Evolutionary conservation across 345 rosid genomes (phyloP).

Genomic region (Salix exigua): DNA sequence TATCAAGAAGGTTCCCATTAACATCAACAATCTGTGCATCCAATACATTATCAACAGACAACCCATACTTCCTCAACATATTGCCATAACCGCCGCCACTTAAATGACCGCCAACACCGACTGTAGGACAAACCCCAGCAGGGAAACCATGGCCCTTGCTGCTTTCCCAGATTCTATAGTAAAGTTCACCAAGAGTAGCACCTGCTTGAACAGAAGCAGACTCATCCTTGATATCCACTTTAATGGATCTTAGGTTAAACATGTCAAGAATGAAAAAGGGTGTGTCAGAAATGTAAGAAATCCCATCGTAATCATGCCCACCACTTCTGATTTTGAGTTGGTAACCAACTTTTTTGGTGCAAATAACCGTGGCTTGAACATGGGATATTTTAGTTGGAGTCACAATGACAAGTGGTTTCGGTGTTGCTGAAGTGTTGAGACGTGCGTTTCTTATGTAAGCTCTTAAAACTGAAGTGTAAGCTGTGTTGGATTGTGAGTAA

Average conservation of each 20-base stretch:
- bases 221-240: constrained; percentile 19
- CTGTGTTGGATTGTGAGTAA: constrained; percentile 26
- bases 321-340: constrained; percentile 55
- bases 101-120: constrained; percentile 63
- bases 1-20: constrained; percentile 36
- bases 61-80: constrained; percentile 50
- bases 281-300: constrained; percentile 45
- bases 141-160: constrained; percentile 48
- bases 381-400: constrained; percentile 48
- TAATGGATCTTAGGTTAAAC: constrained; percentile 39
- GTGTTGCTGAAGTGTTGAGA: constrained; percentile 42
- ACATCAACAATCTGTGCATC: constrained; percentile 65
- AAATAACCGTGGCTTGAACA: constrained; percentile 51
- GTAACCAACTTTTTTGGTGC: constrained; percentile 42
- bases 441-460: constrained; percentile 60
- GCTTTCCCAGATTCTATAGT: constrained; percentile 38
- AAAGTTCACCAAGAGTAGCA: constrained; percentile 52
- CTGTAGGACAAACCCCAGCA: constrained; percentile 61
- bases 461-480: constrained; percentile 42
- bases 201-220: constrained; percentile 59
- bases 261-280: constrained; percentile 59
- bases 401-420: constrained; percentile 46
- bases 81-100: constrained; percentile 66
- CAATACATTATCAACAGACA: constrained; percentile 41
- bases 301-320: constrained; percentile 56